These are phyloP conservation scores for Myrica gale DNA, from an alignment of 306 rosid species.

Conservation along the genomic window DNA sequence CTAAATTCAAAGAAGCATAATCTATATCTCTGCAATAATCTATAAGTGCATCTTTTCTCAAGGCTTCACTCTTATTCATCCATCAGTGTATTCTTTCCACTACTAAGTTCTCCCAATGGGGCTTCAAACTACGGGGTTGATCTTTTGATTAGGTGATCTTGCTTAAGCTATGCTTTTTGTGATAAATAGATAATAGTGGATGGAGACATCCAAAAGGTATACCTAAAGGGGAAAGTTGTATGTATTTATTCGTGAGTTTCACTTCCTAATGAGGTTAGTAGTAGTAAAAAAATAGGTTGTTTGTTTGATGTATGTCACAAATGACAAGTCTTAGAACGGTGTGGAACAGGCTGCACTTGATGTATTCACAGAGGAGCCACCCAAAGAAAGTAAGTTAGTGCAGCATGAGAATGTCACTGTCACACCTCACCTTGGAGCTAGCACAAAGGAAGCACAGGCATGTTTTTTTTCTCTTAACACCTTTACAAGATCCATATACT, in stretches of 20 bases:
- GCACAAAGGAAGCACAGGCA: slow-evolving; percentile 98
- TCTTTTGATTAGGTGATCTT: neutral
- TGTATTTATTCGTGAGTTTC: no score
- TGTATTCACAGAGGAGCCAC: slow-evolving; percentile 80
- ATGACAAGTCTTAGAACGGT: slow-evolving; percentile 9
- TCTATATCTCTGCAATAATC: neutral
- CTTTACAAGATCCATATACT: neutral
- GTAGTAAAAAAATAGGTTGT: neutral
- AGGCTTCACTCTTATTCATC: neutral
- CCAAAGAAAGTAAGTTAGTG: slow-evolving; percentile 72
- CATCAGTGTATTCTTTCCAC: neutral
- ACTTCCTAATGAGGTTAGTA: neutral
- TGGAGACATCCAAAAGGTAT: neutral
- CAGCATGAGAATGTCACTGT: slow-evolving; percentile 76
- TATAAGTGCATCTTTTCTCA: neutral
- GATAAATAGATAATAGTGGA: neutral
- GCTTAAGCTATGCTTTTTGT: neutral
- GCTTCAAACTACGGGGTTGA: neutral
- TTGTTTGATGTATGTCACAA: neutral
- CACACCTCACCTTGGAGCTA: slow-evolving; percentile 96
- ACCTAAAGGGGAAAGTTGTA: no score
- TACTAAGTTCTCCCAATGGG: neutral
- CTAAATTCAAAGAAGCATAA: neutral
- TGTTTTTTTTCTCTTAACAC: slow-evolving; percentile 9
- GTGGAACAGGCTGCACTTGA: slow-evolving; percentile 81